Evolutionary conservation across 495 filamentous ascomycete genomes (phyloP), one percentile per base, ranked within the genome.

Genomic region (Trypethelium eluteriae): DNA sequence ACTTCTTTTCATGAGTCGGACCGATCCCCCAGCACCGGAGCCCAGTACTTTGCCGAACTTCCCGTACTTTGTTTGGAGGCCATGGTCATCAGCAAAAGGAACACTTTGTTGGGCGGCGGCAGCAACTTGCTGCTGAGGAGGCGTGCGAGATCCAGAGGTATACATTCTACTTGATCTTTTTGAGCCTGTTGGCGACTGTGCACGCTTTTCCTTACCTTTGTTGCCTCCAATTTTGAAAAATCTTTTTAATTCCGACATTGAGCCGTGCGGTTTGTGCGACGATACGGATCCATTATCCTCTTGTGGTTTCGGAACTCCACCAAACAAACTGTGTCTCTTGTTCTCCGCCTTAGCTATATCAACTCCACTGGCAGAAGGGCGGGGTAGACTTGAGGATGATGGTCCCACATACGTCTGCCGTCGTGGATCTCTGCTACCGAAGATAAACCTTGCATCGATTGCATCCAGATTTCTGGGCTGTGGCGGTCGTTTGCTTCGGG

Each of bases 11-110:
- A 99, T 89, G 39, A 99, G 79, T 65, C 93, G 87, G 14, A 99
- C 95, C 0, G 95, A 98, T 18, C 94, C 94, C 14, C 94, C 94
- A 61, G 94, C 94, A 11, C 94, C 94, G 49, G 94, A 94, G 12
- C 94, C 94, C 14, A 98, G 82, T 0, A 98, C 91, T 72, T 89
- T 92, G 11, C 93, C 93, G 68, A 98, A 86, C 72, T 96, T 96
- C 35, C 94, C 94, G 73, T 98, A 99, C 70, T 94, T 97, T 41
- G 88, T 89, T 49, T 88, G 81, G 46, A 99, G 80, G 2, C 92
- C 93, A 74, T 97, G 92, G 72, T 97, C 93, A 75, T 98, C 92
- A 16, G 88, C 90, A 75, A 98, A 99, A 2, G 94, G 95, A 44
- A 96, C 86, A 74, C 83, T 89, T 32, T 86, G 75, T 1, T 79